phyloP scores from a whole-genome alignment of 768 basidiomycete genomes.

The Wakefieldia striispora region DNA sequence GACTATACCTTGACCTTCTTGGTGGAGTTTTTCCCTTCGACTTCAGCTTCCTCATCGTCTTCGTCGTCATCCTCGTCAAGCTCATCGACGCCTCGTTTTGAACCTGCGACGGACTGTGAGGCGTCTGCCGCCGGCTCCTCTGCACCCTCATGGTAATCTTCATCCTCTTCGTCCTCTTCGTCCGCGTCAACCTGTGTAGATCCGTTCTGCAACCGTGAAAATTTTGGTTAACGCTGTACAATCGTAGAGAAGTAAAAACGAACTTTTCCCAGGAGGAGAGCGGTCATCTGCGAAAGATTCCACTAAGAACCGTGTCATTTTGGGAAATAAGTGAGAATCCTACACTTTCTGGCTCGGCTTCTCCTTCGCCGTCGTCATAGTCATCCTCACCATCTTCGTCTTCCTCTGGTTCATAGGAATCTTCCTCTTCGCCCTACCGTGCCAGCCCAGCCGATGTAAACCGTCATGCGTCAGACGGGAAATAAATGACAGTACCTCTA shows the following conservation, averaged over 20 bases:
- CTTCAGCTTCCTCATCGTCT: conserved; percentile 1
- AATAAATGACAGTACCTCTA: conserved; percentile 18
- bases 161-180: conserved; percentile 20
- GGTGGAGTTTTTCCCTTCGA: conserved; percentile 2
- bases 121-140: conserved; percentile 11
- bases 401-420: conserved; percentile 7
- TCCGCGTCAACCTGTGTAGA: conserved; percentile 11
- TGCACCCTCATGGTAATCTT: conserved; percentile 14
- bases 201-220: conserved; percentile 16
- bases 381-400: conserved; percentile 20
- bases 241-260: neutral
- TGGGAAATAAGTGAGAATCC: neutral
- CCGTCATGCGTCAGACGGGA: neutral
- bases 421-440: conserved; percentile 21
- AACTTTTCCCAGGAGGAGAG: conserved; percentile 23
- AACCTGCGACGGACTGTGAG: conserved; percentile 12
- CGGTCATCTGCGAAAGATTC: conserved; percentile 24
- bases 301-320: neutral
- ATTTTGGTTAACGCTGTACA: neutral
- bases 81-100: conserved; percentile 27
- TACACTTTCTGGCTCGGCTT: conserved; percentile 10
- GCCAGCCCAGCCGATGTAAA: neutral
- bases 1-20: conserved; percentile 30
- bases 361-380: neutral
- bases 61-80: conserved; percentile 19